Base-by-base conservation (phyloP, 2,329 filamentous ascomycete genomes). In the Didymella exigua region DNA sequence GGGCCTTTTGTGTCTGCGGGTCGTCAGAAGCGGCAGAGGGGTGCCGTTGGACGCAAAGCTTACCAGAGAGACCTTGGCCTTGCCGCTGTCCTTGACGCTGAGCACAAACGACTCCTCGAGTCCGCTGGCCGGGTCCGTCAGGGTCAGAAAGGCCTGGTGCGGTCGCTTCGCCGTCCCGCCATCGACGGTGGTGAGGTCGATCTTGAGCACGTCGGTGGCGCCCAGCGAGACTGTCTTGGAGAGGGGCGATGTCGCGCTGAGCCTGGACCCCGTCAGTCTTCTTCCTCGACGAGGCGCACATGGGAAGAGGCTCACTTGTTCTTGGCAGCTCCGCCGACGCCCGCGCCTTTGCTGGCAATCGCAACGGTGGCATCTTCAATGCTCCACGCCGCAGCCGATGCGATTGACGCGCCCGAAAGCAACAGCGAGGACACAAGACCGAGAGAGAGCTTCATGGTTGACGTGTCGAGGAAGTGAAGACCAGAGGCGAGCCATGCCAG, bases 91-190 rank as follows among this genome's bases (percentile, higher is more conserved):
- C 79, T 96, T 96, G 42, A 96, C 80, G 10, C 79, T 87, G 66
- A 99, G 82, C 1, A 92, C 86, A 69, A 93, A 96, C 1, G 93
- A 92, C 21, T 92, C 88, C 76, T 98, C 93, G 41, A 99, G 81
- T 30, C 90, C 91, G 10, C 87, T 88, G 11, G 82, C 79, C 10
- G 83, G 79, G 66, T 98, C 92, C 66, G 85, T 87, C 54, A 99
- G 77, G 14, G 95, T 82, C 49, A 99, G 82, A 80, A 97, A 97
- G 5, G 92, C 92, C 78, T 99, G 95, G 77, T 99, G 95, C 66
- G 95, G 91, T 62, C 90, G 86, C 82, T 92, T 93, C 41, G 85
- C 83, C 66, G 86, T 88, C 76, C 87, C 86, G 71, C 85, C 87
- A 70, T 96, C 91, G 73, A 89, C 89, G 8, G 91, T 84, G 29